Evolutionary conservation across 768 basidiomycete species (phyloP).

Genomic region (Trametes villosa): DNA sequence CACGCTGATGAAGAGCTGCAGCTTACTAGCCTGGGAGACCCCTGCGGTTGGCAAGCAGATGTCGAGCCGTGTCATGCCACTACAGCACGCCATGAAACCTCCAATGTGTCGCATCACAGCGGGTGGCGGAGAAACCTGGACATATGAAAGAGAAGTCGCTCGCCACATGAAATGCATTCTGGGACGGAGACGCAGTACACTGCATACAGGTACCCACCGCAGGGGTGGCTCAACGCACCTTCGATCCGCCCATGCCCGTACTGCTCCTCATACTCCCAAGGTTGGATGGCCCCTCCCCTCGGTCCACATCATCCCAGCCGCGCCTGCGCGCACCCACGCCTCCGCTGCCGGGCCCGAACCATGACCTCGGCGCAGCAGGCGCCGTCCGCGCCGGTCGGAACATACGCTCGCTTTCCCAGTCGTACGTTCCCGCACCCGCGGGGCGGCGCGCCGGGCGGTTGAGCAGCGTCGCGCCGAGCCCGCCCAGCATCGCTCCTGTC

Average conservation of each 20-base stretch:
- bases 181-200: background rate
- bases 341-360: constrained; percentile 11
- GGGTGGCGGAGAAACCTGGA: too few relatives aligned
- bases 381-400: constrained; percentile 21
- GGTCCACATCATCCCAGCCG: constrained; percentile 45
- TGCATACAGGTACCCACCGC: background rate
- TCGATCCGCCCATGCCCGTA: constrained; percentile 81
- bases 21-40: too few relatives aligned
- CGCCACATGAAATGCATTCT: too few relatives aligned
- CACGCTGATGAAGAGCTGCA: too few relatives aligned
- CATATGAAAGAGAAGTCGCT: too few relatives aligned
- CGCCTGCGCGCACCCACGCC: constrained; percentile 14
- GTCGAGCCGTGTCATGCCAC: too few relatives aligned
- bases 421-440: constrained; percentile 41
- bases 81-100: too few relatives aligned
- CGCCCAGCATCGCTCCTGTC: constrained; percentile 80
- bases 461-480: constrained; percentile 62
- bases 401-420: constrained; percentile 59
- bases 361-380: constrained; percentile 33
- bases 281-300: constrained; percentile 72
- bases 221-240: constrained; percentile 58
- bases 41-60: too few relatives aligned
- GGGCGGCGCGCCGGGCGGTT: constrained; percentile 39
- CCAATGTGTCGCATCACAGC: too few relatives aligned
- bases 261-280: constrained; percentile 75